Evolutionary conservation across 2,329 filamentous ascomycete species (phyloP), one percentile per base, ranked within the genome.

Genomic region (Bipolaris oryzae): DNA sequence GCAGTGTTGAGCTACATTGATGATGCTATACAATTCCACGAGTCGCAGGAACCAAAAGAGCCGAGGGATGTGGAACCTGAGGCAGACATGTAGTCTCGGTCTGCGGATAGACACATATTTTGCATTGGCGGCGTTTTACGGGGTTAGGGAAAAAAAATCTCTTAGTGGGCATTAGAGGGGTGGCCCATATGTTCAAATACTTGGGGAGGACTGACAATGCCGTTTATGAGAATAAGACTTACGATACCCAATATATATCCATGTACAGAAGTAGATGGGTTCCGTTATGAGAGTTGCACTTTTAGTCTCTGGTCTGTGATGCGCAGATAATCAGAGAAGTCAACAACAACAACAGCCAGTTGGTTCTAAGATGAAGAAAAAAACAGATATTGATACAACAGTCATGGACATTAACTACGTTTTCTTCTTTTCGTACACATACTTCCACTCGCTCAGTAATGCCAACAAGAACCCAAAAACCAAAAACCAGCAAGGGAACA

Each of bases 1-100:
- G 87, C 84, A 1, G 89, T 96, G 23, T 77, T 97, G 66, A 96
- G 92, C 80, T 92, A 96, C 78, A 95, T 97, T 67, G 93, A 97
- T 74, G 92, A 97, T 77, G 90, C 91, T 25, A 95, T 96, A 64
- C 93, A 96, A 74, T 97, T 86, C 75, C 91, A 96, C 72, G 93
- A 97, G 75, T 91, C 92, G 11, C 93, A 97, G 74, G 93, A 97
- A 76, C 93, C 93, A 7, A 88, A 85, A 68, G 93, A 97, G 74
- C 89, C 92, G 5, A 84, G 85, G 46, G 82, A 84, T 7, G 18
- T 55, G 31, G 52, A 56, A n/a, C 20, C 44, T 20, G 53, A 51
- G 18, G 43, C 39, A 21, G 50, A 53, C n/a, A 49, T 49, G 13
- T 34, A 18, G 18, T 18, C 13, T 34, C 37, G 5, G n/a, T 13